Evolutionary conservation across 345 rosid genomes (phyloP), one percentile per base, ranked within the genome.

Genomic region (Trapa incisa): DNA sequence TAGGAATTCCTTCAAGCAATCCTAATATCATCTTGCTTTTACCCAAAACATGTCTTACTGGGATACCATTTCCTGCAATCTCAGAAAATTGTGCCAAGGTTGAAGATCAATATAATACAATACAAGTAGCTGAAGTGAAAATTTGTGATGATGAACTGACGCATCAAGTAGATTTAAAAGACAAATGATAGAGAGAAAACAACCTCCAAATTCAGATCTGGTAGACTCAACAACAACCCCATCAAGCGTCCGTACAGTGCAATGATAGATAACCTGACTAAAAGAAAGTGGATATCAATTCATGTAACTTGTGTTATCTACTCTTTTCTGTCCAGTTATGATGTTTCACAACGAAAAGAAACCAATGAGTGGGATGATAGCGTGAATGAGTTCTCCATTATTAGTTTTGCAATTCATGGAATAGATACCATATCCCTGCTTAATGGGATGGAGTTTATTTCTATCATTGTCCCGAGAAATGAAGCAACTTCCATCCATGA

Each of bases 11-110:
- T 81, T 94, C 93, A 6, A 94, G 77, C 79, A 94, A 77, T 73
- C 99, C 99, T 72, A 87, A 68, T 13, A 94, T 62, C 82, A 94
- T 75, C 83, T 94, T 91, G 79, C 96, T 89, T 85, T 91, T 94
- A 43, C 97, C 97, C 77, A 91, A 67, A 39, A 94, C 87, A 69
- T 83, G 79, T 78, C 99, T 81, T 62, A 72, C 73, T 1, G 96
- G 93, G 38, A 78, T 74, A 67, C 96, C 97, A 70, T 82, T 87
- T 68, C 99, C 99, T 94, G 76, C 72, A 63, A 73, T 37, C 67
- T 42, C 45, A 56, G 33, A 47, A 63, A 45, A 54, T 54, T 65
- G 17, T 47, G 10, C 48, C 17, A 22, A 64, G 37, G 3, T 65
- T 37, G 17, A 9, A 39, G 48, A 9, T 53, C 15, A 13, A 45